Evolutionary conservation across 352 stramenopile genomes (phyloP), one percentile per base, ranked within the genome.

Genomic region (Aphanomyces invadans): DNA sequence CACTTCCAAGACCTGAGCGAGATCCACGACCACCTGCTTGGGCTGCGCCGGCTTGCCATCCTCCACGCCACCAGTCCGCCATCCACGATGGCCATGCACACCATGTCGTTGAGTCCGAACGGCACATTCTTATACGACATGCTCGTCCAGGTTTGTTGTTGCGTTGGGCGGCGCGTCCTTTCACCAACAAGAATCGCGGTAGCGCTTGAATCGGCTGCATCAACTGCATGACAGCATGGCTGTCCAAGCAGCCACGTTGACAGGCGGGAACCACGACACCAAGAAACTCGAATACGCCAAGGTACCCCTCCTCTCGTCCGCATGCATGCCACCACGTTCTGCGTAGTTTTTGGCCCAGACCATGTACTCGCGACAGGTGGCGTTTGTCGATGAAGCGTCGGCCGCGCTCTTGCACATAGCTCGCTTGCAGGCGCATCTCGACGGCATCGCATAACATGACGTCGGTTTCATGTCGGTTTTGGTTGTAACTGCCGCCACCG

Each of bases 131-230:
- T 90, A 2, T 66, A 78, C 25, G 76, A 81, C 23, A 86, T 90
- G 79, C 68, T 80, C 1, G 67, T 86, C 21, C 80, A 90, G 79
- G 82, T 89, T n/a, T n/a, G n/a, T n/a, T n/a, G n/a, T n/a, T n/a
- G n/a, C n/a, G n/a, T n/a, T n/a, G n/a, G n/a, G n/a, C n/a, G n/a
- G n/a, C n/a, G n/a, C n/a, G n/a, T n/a, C n/a, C n/a, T n/a, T 0
- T 17, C 19, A 64, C 11, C 42, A 1, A 70, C 1, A 12, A 11
- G 25, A 29, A 17, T 45, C 32, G 2, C 49, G 32, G 2, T 54
- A 91, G 83, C 78, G 81, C 10, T 53, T 88, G 45, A 76, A 71
- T 1, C 71, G 81, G 26, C 56, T 87, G 9, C 78, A 87, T 21
- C 81, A 92, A 55, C 71, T 92, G 12, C 72, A 89, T 46, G 65